Conservation (phyloP, 352 stramenopile genomes). For the Phytopythium cucurbitacearum region DNA sequence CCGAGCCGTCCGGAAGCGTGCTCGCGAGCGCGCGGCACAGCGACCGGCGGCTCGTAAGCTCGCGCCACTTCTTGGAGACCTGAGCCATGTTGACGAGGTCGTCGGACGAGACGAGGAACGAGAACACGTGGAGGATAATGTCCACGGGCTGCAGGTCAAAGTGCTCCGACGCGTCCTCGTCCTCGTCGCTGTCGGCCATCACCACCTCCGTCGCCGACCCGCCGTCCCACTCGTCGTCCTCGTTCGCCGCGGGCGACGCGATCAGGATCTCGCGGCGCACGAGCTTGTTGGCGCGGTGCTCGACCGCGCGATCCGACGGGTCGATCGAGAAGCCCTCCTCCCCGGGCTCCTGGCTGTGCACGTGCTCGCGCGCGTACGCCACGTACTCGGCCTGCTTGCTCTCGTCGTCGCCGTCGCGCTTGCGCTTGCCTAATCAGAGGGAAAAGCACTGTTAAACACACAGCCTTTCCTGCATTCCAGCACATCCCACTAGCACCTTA, state of each 20-base stretch:
- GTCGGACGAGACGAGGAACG: constrained; percentile 71
- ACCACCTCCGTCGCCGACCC: constrained; percentile 23
- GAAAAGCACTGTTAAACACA: background rate
- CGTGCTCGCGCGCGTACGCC: constrained; percentile 70
- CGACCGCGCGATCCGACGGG: constrained; percentile 74
- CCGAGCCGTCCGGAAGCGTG: constrained; percentile 61
- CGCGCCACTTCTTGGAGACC: constrained; percentile 77
- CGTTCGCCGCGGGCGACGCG: constrained; percentile 66
- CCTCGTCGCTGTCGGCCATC: constrained; percentile 23
- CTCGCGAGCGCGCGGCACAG: constrained; percentile 68
- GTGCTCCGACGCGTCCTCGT: constrained; percentile 49
- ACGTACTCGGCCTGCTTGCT: constrained; percentile 38
- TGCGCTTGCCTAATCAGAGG: constrained; percentile 17
- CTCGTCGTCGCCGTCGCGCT: constrained; percentile 18
- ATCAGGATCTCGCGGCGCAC: constrained; percentile 84
- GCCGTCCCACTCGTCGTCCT: constrained; percentile 74
- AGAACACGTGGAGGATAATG: constrained; percentile 87
- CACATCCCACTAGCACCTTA: constrained; percentile 7
- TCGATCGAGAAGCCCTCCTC: constrained; percentile 86
- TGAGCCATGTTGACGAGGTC: constrained; percentile 69
- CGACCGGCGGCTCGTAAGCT: constrained; percentile 64
- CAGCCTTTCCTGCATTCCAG: constrained; percentile 1
- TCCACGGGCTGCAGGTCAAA: constrained; percentile 85
- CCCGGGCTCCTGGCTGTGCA: constrained; percentile 73
- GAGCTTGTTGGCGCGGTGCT: constrained; percentile 80